Percentiles rank a stretch among this genome's conserved stretches.
Conservation (phyloP, 805 yeast species). For the Starmerella tilneyi region DNA sequence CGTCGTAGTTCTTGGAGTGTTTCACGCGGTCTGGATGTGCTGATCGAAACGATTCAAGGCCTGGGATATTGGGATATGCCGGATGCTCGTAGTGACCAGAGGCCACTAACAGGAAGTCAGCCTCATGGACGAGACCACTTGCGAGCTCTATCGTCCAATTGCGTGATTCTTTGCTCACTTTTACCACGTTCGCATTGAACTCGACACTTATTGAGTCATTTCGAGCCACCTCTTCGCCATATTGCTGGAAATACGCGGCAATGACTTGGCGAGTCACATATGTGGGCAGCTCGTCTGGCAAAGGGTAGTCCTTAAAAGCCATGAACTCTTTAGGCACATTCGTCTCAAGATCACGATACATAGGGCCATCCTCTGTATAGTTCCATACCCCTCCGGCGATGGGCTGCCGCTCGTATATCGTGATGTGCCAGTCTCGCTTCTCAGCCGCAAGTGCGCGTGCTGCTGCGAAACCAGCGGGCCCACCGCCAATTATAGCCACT, state of each 20-base stretch:
- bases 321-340: conserved; percentile 55
- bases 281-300: conserved; percentile 36
- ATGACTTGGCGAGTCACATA: conserved; percentile 58
- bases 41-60: conserved; percentile 27
- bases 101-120: conserved; percentile 54
- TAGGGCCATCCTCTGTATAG: conserved; percentile 39
- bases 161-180: conserved; percentile 31
- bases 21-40: conserved; percentile 26
- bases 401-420: conserved; percentile 49
- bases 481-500: conserved; percentile 66
- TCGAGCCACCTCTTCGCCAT: conserved; percentile 37
- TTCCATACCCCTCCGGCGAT: conserved; percentile 70
- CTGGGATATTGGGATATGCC: conserved; percentile 44
- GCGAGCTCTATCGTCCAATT: conserved; percentile 35
- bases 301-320: conserved; percentile 50
- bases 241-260: conserved; percentile 45
- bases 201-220: conserved; percentile 28
- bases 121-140: conserved; percentile 23
- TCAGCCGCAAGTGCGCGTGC: conserved; percentile 52
- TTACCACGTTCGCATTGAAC: conserved; percentile 42
- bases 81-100: conserved; percentile 59
- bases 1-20: conserved; percentile 51
- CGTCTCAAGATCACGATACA: conserved; percentile 58
- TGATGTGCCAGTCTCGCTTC: conserved; percentile 38
- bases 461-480: conserved; percentile 63